A percentile compares a stretch with the other conserved stretches of the same genome.
Evolutionary conservation across 805 yeast genomes (phyloP).

Genomic region (Jamesozyma piceae): DNA sequence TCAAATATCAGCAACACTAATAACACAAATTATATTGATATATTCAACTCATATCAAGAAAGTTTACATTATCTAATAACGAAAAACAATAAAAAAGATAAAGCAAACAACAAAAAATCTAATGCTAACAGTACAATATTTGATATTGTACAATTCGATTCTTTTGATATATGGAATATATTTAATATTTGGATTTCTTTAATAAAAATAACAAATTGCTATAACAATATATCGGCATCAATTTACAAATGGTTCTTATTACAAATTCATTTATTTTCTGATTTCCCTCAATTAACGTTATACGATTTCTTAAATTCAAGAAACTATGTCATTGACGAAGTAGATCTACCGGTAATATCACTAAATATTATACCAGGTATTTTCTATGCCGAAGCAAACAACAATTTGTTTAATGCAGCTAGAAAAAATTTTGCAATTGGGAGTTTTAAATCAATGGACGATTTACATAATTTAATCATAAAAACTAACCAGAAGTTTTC

Average conservation of each 20-base stretch:
- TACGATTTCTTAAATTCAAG: slow-evolving; percentile 5
- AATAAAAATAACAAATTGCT: slow-evolving; percentile 3
- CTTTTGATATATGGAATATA: slow-evolving; percentile 7
- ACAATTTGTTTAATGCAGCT: slow-evolving; percentile 1
- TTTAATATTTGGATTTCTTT: slow-evolving; percentile 9
- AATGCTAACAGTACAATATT: neutral
- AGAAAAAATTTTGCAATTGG: slow-evolving; percentile 4
- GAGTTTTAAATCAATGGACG: slow-evolving; percentile 10
- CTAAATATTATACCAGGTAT: slow-evolving; percentile 8
- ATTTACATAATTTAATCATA: slow-evolving; percentile 11
- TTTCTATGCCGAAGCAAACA: slow-evolving; percentile 10
- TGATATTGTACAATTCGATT: neutral
- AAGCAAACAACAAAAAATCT: neutral
- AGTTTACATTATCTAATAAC: slow-evolving; percentile 1
- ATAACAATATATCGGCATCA: slow-evolving; percentile 3
- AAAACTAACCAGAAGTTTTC: slow-evolving; percentile 8
- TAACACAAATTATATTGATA: neutral
- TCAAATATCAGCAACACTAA: neutral
- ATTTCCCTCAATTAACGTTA: slow-evolving; percentile 2
- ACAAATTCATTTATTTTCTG: slow-evolving; percentile 2
- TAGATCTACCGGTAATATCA: neutral
- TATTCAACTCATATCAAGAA: slow-evolving; percentile 3
- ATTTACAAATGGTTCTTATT: slow-evolving; percentile 7
- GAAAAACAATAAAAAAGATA: neutral
- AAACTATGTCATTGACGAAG: slow-evolving; percentile 3